These are phyloP conservation scores for Karstenula rhodostoma DNA, from an alignment of 2,329 filamentous ascomycete species.

Conservation along the genomic window DNA sequence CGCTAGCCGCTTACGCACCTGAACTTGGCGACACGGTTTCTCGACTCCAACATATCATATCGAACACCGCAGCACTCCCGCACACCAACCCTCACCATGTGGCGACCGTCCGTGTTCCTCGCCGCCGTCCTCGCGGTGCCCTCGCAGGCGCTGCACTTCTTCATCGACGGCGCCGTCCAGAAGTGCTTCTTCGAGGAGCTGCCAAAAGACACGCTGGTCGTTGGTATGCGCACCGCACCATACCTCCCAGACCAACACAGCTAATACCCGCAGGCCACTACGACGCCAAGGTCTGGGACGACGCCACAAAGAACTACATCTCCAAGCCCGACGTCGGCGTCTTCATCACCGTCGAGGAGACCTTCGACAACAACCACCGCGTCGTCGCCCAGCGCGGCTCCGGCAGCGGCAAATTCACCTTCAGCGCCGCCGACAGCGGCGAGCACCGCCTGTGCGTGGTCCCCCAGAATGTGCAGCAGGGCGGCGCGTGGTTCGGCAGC, in stretches of 20 bases:
- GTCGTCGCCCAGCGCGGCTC: slow-evolving; percentile 86
- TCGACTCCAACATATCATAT: slow-evolving; percentile 33
- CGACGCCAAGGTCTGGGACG: slow-evolving; percentile 83
- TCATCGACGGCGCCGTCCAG: slow-evolving; percentile 81
- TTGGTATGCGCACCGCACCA: slow-evolving; percentile 64
- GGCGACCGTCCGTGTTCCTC: slow-evolving; percentile 65
- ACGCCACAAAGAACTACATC: slow-evolving; percentile 71
- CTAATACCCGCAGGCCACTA: slow-evolving; percentile 70
- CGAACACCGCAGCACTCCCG: slow-evolving; percentile 33
- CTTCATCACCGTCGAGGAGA: slow-evolving; percentile 93
- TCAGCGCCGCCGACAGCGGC: slow-evolving; percentile 92
- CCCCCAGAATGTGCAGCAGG: slow-evolving; percentile 75
- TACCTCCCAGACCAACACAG: not conserved
- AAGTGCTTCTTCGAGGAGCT: slow-evolving; percentile 99
- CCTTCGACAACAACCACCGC: slow-evolving; percentile 97
- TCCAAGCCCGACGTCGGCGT: slow-evolving; percentile 80
- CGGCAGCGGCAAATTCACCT: slow-evolving; percentile 85
- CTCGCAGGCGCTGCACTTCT: slow-evolving; percentile 92
- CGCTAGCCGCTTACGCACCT: slow-evolving; percentile 30
- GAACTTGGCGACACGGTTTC: slow-evolving; percentile 31
- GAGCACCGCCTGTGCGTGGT: slow-evolving; percentile 97
- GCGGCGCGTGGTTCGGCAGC: slow-evolving; percentile 72
- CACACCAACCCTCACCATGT: slow-evolving; percentile 35
- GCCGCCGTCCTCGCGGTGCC: slow-evolving; percentile 67
- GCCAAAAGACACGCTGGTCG: slow-evolving; percentile 95